phyloP scores from a whole-genome alignment of 2,329 filamentous ascomycete species.

The Fusarium sp. region DNA sequence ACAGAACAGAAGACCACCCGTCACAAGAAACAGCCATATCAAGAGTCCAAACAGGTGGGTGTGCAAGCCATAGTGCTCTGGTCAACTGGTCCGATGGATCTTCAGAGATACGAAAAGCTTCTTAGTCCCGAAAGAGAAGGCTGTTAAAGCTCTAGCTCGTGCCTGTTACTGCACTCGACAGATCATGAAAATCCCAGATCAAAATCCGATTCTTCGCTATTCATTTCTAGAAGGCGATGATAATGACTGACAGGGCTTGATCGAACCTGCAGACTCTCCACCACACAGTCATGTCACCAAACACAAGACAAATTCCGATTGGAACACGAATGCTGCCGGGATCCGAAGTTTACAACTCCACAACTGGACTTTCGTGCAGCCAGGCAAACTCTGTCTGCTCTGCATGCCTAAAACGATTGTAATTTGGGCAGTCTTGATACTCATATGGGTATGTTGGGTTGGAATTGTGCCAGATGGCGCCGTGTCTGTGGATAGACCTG shows the following conservation, averaged over 20 bases:
- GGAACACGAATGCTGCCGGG: conserved; percentile 38
- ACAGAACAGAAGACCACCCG: conserved; percentile 46
- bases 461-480: conserved; percentile 59
- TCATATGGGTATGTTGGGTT: conserved; percentile 41
- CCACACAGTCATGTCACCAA: conserved; percentile 31
- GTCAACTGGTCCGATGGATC: conserved; percentile 76
- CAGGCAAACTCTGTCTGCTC: conserved; percentile 35
- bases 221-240: not conserved
- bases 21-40: conserved; percentile 13
- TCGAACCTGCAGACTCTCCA: conserved; percentile 1
- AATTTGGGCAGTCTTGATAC: conserved; percentile 38
- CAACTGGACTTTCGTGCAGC: conserved; percentile 36
- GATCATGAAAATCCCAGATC: conserved; percentile 7
- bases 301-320: conserved; percentile 40
- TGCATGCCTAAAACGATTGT: conserved; percentile 34
- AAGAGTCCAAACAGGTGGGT: conserved; percentile 47
- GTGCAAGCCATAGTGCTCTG: conserved; percentile 84
- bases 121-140: conserved; percentile 47
- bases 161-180: not conserved
- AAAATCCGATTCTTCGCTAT: conserved; percentile 1
- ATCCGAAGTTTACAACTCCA: conserved; percentile 40
- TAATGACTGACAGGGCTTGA: conserved; percentile 22
- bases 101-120: conserved; percentile 76
- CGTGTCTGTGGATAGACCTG: conserved; percentile 55
- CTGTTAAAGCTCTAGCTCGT: not conserved